Conservation (phyloP, 352 stramenopile species). For the Nothophytophthora sp. region DNA sequence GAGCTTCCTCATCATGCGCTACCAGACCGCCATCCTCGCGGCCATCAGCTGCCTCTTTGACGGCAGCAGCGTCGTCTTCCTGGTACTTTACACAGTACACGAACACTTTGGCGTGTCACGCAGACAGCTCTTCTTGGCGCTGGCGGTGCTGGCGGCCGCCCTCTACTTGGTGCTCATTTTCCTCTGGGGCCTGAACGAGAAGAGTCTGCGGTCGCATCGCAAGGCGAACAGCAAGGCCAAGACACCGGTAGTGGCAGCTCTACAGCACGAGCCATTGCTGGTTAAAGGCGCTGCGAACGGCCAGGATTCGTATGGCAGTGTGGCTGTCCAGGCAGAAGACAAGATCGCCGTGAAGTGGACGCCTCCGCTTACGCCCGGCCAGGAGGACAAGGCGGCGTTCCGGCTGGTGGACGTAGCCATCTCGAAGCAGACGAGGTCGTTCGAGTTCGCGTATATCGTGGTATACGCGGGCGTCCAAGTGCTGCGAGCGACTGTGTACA, state of each 20-base stretch:
- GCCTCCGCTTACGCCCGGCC: conserved; percentile 5
- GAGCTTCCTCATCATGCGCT: conserved; percentile 71
- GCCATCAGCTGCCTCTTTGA: conserved; percentile 82
- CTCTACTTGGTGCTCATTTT: conserved; percentile 70
- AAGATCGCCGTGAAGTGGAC: conserved; percentile 5
- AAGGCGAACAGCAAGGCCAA: conserved; percentile 17
- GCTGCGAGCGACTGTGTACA: conserved; percentile 81
- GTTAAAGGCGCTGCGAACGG: no score
- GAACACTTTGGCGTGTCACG: conserved; percentile 46
- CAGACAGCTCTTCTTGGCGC: conserved; percentile 48
- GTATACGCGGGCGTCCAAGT: conserved; percentile 74
- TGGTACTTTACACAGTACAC: conserved; percentile 61
- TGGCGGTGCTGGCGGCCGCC: conserved; percentile 37
- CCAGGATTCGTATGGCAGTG: conserved; percentile 24
- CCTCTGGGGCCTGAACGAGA: conserved; percentile 81
- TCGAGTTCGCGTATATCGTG: conserved; percentile 82
- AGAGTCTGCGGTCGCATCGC: conserved; percentile 32
- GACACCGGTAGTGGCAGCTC: conserved; percentile 6
- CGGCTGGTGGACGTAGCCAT: conserved; percentile 61
- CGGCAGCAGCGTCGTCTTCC: conserved; percentile 72
- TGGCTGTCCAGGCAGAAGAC: conserved; percentile 21
- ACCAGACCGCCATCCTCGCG: conserved; percentile 78
- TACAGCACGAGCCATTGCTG: conserved; percentile 34
- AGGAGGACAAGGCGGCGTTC: conserved; percentile 25
- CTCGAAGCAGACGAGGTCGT: conserved; percentile 64